These are phyloP conservation scores for Carex sylvatica DNA, from an alignment of 202 grass and related monocot species.

Conservation along the genomic window DNA sequence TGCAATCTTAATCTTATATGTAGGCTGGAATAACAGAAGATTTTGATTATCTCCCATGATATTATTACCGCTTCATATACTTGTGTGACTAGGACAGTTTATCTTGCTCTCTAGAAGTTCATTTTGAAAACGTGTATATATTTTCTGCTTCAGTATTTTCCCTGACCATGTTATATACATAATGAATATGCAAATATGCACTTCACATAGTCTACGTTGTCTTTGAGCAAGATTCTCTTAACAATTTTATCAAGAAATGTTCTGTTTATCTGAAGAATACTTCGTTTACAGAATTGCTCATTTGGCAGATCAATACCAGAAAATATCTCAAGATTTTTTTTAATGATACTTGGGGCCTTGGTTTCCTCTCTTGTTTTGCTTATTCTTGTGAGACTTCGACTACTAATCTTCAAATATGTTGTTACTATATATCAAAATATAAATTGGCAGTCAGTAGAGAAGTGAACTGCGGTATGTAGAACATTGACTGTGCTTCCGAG, in stretches of 20 bases:
- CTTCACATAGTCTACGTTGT: too few relatives aligned
- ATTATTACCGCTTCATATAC: neutral
- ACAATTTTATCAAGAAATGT: too few relatives aligned
- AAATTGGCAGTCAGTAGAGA: neutral
- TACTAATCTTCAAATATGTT: neutral
- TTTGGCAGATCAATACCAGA: neutral
- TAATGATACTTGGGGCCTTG: neutral
- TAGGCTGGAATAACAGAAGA: conserved; percentile 88
- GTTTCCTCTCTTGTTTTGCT: neutral
- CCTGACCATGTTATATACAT: neutral
- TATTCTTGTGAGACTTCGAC: neutral
- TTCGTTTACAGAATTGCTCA: neutral
- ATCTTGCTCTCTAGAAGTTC: neutral
- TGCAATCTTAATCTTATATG: conserved; percentile 22
- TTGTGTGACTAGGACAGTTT: neutral
- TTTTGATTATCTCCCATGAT: conserved; percentile 75
- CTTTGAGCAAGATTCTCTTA: too few relatives aligned
- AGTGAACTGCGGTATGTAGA: neutral
- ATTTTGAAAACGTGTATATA: neutral
- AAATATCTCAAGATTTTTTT: neutral
- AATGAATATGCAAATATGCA: too few relatives aligned
- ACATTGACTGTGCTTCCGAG: too few relatives aligned
- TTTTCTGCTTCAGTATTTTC: neutral
- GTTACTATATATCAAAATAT: neutral
- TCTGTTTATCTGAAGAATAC: too few relatives aligned